Conservation (phyloP, 2,329 filamentous ascomycete species). For the Cordyceps fumosorosea region DNA sequence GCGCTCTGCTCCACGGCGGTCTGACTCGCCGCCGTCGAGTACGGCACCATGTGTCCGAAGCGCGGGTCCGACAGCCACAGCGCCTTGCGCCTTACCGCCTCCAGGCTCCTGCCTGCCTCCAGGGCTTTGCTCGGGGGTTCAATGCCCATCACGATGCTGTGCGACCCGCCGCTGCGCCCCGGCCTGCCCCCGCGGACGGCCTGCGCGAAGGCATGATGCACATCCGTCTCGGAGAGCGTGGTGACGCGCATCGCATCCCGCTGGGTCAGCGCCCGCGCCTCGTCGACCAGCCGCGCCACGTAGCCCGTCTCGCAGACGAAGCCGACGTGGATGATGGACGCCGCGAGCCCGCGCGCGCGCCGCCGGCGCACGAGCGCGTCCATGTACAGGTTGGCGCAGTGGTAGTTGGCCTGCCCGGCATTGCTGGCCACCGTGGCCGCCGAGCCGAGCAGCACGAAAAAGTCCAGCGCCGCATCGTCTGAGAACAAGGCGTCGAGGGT, state of each 20-base stretch:
- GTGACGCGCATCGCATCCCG: constrained; percentile 4
- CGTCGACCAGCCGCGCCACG: constrained; percentile 19
- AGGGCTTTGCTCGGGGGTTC: constrained; percentile 14
- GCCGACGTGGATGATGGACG: constrained; percentile 31
- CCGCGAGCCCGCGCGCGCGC: constrained; percentile 29
- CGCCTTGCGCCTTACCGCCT: neutral
- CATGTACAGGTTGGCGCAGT: constrained; percentile 38
- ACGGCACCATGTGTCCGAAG: neutral
- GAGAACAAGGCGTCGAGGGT: constrained; percentile 26
- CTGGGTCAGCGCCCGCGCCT: neutral
- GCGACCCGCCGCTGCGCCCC: neutral
- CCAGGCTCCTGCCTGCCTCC: no score
- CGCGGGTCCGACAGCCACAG: neutral
- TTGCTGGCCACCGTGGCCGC: constrained; percentile 22
- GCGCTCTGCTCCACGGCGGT: neutral
- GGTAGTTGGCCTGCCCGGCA: constrained; percentile 36
- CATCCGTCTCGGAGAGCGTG: constrained; percentile 23
- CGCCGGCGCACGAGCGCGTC: constrained; percentile 27
- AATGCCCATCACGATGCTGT: constrained; percentile 16
- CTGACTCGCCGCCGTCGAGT: neutral
- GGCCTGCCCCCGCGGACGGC: neutral
- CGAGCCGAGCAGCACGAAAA: constrained; percentile 30
- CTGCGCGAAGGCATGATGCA: constrained; percentile 21
- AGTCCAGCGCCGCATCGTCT: constrained; percentile 25
- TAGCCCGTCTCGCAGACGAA: constrained; percentile 34